Percentiles rank a stretch among this genome's conserved stretches.
phyloP scores from a whole-genome alignment of 176 grass and related monocot genomes.

The Bromus sterilis region DNA sequence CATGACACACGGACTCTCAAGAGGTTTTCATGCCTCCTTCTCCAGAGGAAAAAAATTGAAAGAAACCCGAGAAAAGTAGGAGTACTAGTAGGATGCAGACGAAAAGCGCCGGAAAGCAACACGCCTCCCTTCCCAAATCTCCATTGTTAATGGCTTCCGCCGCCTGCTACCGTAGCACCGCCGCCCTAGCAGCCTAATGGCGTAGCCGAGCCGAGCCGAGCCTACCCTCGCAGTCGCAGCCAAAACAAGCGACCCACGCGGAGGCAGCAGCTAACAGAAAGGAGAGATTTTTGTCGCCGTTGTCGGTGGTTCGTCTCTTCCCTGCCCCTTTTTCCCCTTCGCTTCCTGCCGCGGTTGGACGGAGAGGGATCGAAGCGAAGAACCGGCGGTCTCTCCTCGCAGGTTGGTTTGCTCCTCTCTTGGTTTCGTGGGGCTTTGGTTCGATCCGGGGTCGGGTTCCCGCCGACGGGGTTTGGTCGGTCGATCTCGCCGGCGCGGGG shows the following conservation, averaged over 20 bases:
- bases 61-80: not conserved
- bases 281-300: not conserved
- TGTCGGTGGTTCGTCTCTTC: not conserved
- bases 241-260: not conserved
- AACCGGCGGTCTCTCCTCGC: not conserved
- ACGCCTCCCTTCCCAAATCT: constrained; percentile 13
- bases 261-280: not conserved
- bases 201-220: not conserved
- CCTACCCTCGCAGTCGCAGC: not conserved
- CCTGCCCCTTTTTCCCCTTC: not conserved
- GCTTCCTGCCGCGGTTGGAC: not conserved
- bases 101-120: constrained; percentile 26
- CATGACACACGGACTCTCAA: not conserved
- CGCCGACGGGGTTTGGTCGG: constrained; percentile 5
- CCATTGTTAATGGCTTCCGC: not conserved
- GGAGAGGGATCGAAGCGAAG: not conserved
- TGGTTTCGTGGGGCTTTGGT: not conserved
- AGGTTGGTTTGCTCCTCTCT: not conserved
- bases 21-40: not conserved
- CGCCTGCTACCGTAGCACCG: not conserved
- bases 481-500: constrained; percentile 19
- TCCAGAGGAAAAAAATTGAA: not conserved
- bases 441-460: constrained; percentile 16
- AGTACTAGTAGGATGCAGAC: not conserved
- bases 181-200: constrained; percentile 6